phyloP scores from a whole-genome alignment of 2,329 filamentous ascomycete genomes.

The Scorias spongiosa region DNA sequence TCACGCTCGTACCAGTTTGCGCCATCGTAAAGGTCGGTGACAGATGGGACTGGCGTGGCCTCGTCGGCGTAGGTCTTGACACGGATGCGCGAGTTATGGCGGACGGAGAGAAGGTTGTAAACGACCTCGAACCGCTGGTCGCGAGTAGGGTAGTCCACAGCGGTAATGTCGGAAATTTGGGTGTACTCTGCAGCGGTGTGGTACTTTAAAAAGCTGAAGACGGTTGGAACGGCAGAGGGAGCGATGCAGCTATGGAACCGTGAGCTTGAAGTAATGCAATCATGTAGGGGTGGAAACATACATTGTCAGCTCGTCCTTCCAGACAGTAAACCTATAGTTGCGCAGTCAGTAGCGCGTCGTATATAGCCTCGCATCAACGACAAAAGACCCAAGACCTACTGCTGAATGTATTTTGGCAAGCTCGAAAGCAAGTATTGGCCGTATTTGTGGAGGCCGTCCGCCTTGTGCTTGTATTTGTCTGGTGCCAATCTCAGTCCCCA shows the following conservation, averaged over 20 bases:
- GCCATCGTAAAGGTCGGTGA: slow-evolving; percentile 76
- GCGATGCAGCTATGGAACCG: slow-evolving; percentile 60
- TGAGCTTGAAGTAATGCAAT: slow-evolving; percentile 76
- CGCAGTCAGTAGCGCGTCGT: neutral
- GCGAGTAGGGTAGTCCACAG: slow-evolving; percentile 87
- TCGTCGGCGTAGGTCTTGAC: slow-evolving; percentile 99
- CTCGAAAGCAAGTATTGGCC: slow-evolving; percentile 94
- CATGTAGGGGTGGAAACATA: slow-evolving; percentile 32
- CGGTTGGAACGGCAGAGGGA: slow-evolving; percentile 73
- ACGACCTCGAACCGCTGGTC: slow-evolving; percentile 95
- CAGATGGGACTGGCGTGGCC: slow-evolving; percentile 78
- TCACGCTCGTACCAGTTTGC: slow-evolving; percentile 99
- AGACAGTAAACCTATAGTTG: slow-evolving; percentile 61
- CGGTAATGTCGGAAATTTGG: slow-evolving; percentile 80
- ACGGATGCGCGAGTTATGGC: slow-evolving; percentile 89
- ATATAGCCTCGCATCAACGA: too few species aligned
- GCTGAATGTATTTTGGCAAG: slow-evolving; percentile 94
- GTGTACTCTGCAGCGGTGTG: slow-evolving; percentile 97
- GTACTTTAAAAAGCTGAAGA: slow-evolving; percentile 91
- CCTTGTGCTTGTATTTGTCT: slow-evolving; percentile 81
- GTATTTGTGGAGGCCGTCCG: slow-evolving; percentile 80
- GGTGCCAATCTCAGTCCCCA: neutral
- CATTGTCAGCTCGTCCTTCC: slow-evolving; percentile 88
- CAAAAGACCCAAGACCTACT: slow-evolving; percentile 29
- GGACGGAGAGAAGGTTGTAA: slow-evolving; percentile 90